phyloP scores from a whole-genome alignment of 2,329 filamentous ascomycete species.

The Fusarium tjaetaba region DNA sequence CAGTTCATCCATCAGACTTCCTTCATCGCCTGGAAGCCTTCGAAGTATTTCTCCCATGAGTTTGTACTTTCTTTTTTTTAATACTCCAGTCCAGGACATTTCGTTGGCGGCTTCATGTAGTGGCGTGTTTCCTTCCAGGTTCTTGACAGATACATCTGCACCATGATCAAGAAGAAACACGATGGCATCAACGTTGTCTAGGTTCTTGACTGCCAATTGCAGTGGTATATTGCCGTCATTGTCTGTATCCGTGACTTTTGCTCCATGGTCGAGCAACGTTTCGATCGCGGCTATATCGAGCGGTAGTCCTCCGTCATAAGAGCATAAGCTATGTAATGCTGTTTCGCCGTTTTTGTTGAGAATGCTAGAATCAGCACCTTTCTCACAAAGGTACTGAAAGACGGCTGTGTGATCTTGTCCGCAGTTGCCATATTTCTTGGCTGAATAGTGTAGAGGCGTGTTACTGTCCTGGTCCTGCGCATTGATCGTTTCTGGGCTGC shows the following conservation, averaged over 20 bases:
- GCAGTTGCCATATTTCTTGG: neutral
- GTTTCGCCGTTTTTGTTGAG: neutral
- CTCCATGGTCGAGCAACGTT: neutral
- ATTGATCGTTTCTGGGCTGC: neutral
- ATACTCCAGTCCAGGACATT: neutral
- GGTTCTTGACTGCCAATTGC: neutral
- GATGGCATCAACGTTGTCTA: neutral
- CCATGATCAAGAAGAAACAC: neutral
- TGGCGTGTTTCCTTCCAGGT: rapidly evolving
- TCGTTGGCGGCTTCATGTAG: neutral
- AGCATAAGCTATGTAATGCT: neutral
- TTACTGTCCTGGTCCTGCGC: neutral
- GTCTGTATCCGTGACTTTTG: rapidly evolving
- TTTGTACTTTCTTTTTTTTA: neutral
- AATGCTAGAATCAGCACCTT: neutral
- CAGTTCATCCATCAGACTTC: neutral
- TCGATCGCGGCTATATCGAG: neutral
- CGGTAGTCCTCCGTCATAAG: rapidly evolving
- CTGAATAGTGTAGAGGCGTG: neutral
- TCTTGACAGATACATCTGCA: rapidly evolving
- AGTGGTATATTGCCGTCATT: rapidly evolving
- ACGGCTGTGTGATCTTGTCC: neutral
- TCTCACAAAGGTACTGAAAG: neutral
- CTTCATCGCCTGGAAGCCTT: neutral
- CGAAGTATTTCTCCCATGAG: neutral